These are phyloP conservation scores for Trichoderma pleuroti DNA, from an alignment of 2,329 filamentous ascomycete species.

Conservation along the genomic window DNA sequence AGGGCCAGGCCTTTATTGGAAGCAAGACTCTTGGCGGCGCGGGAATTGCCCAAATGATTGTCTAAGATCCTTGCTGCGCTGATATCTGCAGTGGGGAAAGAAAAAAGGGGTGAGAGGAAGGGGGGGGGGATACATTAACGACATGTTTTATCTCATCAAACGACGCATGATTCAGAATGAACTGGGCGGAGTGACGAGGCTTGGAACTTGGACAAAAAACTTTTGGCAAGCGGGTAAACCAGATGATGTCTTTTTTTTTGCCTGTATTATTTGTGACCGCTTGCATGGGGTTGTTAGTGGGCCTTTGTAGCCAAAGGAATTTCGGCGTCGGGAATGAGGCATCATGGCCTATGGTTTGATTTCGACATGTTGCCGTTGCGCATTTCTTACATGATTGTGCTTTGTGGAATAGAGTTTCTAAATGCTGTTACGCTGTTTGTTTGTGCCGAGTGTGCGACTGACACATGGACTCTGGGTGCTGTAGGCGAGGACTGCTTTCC, in stretches of 20 bases:
- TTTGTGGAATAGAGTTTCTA: constrained; percentile 14
- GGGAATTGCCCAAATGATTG: constrained; percentile 96
- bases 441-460: neutral
- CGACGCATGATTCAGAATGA: constrained; percentile 11
- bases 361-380: constrained; percentile 13
- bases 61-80: constrained; percentile 48
- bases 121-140: neutral
- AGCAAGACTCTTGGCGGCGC: constrained; percentile 96
- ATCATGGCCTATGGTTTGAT: constrained; percentile 19
- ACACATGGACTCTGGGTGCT: neutral
- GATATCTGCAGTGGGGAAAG: neutral
- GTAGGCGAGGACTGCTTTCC: neutral
- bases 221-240: neutral
- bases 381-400: neutral
- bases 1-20: constrained; percentile 80
- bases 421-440: neutral
- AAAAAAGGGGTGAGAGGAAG: neutral
- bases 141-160: neutral
- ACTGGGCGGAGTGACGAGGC: neutral
- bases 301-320: constrained; percentile 13
- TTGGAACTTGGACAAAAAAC: constrained; percentile 12
- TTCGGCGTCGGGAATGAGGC: constrained; percentile 21
- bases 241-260: constrained; percentile 2
- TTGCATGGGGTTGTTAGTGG: constrained; percentile 16
- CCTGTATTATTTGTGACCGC: constrained; percentile 1